Percentiles rank a stretch among this genome's conserved stretches.
phyloP scores from a whole-genome alignment of 805 yeast species.

The Ogataea saltuana region DNA sequence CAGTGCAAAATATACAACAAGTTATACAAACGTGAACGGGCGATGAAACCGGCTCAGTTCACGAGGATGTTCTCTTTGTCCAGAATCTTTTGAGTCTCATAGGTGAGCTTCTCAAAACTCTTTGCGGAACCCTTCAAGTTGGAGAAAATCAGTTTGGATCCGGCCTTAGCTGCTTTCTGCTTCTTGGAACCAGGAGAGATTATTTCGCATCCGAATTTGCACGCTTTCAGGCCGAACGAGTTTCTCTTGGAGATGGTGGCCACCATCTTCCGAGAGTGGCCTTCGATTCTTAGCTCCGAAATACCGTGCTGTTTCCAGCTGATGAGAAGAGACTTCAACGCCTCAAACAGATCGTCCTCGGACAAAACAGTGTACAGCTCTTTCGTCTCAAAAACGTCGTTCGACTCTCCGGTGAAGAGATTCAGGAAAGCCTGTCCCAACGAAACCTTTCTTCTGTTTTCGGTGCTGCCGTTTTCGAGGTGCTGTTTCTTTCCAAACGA shows the following conservation, averaged over 20 bases:
- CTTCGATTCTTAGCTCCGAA: constrained; percentile 51
- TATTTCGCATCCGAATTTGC: constrained; percentile 60
- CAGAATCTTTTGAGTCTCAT: constrained; percentile 65
- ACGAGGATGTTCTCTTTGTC: constrained; percentile 62
- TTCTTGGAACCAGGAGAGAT: constrained; percentile 36
- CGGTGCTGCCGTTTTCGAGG: constrained; percentile 7
- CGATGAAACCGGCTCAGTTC: background rate
- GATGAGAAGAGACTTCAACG: constrained; percentile 58
- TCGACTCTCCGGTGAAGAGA: constrained; percentile 37
- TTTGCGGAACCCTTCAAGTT: constrained; percentile 66
- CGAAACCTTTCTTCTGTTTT: constrained; percentile 24
- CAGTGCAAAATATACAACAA: background rate
- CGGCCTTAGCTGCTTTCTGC: constrained; percentile 28
- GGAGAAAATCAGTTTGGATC: constrained; percentile 56
- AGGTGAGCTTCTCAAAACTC: constrained; percentile 58
- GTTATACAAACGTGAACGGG: background rate
- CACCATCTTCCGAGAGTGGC: constrained; percentile 45
- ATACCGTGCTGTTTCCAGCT: constrained; percentile 76
- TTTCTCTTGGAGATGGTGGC: constrained; percentile 65
- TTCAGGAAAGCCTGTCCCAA: constrained; percentile 38
- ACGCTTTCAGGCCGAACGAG: constrained; percentile 60
- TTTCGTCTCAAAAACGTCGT: constrained; percentile 30
- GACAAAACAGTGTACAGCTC: constrained; percentile 40
- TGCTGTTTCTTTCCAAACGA: constrained; percentile 49
- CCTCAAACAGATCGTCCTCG: constrained; percentile 60